phyloP scores from a whole-genome alignment of 768 basidiomycete genomes.

The Phanerochaete carnosa region DNA sequence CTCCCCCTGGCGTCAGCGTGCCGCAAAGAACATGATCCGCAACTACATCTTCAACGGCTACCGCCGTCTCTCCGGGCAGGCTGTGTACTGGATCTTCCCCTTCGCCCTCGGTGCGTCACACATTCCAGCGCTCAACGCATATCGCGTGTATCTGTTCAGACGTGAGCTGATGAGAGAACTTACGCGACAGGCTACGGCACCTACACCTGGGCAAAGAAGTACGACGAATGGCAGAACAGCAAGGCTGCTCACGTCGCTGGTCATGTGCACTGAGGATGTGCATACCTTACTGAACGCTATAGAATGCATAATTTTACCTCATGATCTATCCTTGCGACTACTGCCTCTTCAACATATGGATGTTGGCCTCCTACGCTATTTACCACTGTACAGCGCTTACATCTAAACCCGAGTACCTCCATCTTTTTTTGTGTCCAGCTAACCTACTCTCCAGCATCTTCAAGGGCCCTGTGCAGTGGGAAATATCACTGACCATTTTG shows the following conservation, averaged over 20 bases:
- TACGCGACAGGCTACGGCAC: conserved; percentile 82
- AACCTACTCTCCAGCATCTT: too few species aligned
- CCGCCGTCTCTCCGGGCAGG: conserved; percentile 68
- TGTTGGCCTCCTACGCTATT: too few species aligned
- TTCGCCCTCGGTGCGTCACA: conserved; percentile 65
- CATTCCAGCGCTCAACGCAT: not conserved
- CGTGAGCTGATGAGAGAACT: too few species aligned
- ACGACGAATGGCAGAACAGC: conserved; percentile 66
- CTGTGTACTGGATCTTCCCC: conserved; percentile 77
- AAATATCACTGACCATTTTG: too few species aligned
- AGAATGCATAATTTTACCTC: not conserved
- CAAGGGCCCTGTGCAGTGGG: too few species aligned
- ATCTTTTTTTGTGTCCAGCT: too few species aligned
- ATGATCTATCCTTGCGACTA: too few species aligned
- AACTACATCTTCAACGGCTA: conserved; percentile 87
- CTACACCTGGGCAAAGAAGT: conserved; percentile 76
- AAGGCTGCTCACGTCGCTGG: conserved; percentile 74
- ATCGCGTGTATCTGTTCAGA: too few species aligned
- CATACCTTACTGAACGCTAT: not conserved
- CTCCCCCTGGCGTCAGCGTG: conserved; percentile 79
- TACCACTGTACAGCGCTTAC: too few species aligned
- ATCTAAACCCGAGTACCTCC: too few species aligned
- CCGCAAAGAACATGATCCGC: conserved; percentile 65
- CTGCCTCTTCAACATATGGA: too few species aligned
- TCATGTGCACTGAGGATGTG: conserved; percentile 17